Base-by-base conservation (phyloP, 805 yeast genomes). In the Yarrowia sp. region DNA sequence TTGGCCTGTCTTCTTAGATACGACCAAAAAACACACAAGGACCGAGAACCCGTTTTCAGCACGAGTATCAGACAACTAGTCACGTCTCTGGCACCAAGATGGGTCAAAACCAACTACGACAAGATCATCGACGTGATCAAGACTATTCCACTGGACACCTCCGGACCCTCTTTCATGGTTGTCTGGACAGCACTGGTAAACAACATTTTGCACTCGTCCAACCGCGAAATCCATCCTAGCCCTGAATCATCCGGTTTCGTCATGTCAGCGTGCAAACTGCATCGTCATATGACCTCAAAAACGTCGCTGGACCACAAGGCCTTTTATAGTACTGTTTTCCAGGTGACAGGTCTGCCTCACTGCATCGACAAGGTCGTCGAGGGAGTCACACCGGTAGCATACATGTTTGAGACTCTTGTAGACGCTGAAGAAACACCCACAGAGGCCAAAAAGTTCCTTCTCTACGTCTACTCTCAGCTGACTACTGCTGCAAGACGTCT, bases 31-130 rank as follows among this genome's bases (percentile, higher is more conserved):
- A 22, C 14, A 2, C 44, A 36, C 16, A 54, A 54, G 35, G 61
- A 54, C 35, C 14, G 61, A 26, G 61, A 54, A 4, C 61, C 61
- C 7, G 61, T 54, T 2, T 51, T 51, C 43, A 51, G 43, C 59
- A 51, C 44, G 4, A 11, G 30, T 10, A 51, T 51, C 24, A 17
- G 59, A 5, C 43, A 33, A 22, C n/a, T 54, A 5, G 36, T 26
- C 35, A 38, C 46, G 3, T 54, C 46, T 10, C 46, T 35, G 19
- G 24, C 61, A 5, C 61, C 61, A 6, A 32, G 61, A 17, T 54
- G 61, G 61, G 61, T 54, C 26, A 54, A 38, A 35, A 9, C 46
- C 46, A 54, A 54, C 46, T 35, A 36, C 30, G 46, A 54, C 26
- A 54, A 54, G 26, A 38, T 54, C 26, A 26, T 54, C 46, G 61